Evolutionary conservation across 345 rosid genomes (phyloP).

Genomic region (Trapa bicornis): DNA sequence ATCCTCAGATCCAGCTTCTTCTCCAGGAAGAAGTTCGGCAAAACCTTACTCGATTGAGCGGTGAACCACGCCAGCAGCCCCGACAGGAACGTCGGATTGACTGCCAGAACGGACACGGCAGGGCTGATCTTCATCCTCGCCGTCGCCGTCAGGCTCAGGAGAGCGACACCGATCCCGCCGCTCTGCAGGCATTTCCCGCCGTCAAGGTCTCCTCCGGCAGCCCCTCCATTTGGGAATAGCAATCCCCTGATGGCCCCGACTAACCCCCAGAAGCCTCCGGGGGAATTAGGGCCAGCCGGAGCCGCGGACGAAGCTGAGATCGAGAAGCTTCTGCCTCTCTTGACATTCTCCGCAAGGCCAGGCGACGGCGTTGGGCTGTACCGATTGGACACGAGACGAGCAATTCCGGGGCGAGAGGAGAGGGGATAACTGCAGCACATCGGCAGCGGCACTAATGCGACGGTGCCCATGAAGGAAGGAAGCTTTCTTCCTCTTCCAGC

Average conservation of each 20-base stretch:
- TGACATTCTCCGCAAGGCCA: neutral
- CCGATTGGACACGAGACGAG: neutral
- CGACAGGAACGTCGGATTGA: constrained; percentile 77
- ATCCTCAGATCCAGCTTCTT: constrained; percentile 74
- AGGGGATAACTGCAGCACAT: neutral
- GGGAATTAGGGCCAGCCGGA: neutral
- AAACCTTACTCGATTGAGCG: constrained; percentile 63
- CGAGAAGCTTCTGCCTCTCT: neutral
- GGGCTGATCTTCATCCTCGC: constrained; percentile 70
- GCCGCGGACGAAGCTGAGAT: neutral
- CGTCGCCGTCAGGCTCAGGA: constrained; percentile 53
- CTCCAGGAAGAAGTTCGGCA: constrained; percentile 66
- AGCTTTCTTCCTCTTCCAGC: neutral
- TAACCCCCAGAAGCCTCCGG: neutral
- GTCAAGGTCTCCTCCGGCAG: neutral
- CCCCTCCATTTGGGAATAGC: neutral
- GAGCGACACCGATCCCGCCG: constrained; percentile 57
- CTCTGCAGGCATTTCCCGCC: constrained; percentile 25
- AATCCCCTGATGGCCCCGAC: neutral
- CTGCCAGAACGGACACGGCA: constrained; percentile 55
- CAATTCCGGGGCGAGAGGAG: neutral
- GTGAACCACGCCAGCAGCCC: constrained; percentile 65
- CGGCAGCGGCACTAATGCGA: neutral
- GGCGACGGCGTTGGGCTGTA: neutral
- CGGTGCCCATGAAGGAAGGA: neutral